Percentiles rank a stretch among this genome's conserved stretches.
These are phyloP conservation scores for Jatropha multifida DNA, from an alignment of 441 rosid species.

Conservation along the genomic window DNA sequence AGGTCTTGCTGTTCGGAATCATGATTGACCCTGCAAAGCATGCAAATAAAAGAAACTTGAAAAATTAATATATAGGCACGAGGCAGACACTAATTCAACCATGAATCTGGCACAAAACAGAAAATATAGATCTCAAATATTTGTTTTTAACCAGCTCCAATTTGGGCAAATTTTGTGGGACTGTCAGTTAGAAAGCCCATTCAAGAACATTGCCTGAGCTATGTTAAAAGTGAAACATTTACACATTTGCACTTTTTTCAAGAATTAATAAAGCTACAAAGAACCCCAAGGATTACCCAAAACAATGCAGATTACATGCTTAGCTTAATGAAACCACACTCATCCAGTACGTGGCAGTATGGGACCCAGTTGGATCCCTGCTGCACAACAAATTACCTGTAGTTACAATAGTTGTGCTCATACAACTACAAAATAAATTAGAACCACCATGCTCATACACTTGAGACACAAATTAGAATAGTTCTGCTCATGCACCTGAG, in stretches of 20 bases:
- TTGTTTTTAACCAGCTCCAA: not conserved
- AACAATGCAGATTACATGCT: not conserved
- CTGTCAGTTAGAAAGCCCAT: not conserved
- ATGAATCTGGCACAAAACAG: not conserved
- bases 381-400: not conserved
- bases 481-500: not conserved
- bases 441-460: not conserved
- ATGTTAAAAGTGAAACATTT: not conserved
- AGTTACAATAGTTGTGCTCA: not conserved
- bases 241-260: not conserved
- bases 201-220: not conserved
- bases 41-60: constrained; percentile 11
- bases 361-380: not conserved
- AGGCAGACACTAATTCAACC: not conserved
- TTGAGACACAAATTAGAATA: not conserved
- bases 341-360: not conserved
- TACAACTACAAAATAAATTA: too few species aligned
- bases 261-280: too few species aligned
- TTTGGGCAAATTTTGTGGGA: not conserved
- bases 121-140: not conserved
- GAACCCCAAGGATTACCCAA: too few species aligned
- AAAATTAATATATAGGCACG: not conserved
- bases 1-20: constrained; percentile 31
- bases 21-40: constrained; percentile 40
- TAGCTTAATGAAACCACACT: not conserved